phyloP scores from a whole-genome alignment of 805 yeast genomes.

The Maudiozyma pseudohumilis region DNA sequence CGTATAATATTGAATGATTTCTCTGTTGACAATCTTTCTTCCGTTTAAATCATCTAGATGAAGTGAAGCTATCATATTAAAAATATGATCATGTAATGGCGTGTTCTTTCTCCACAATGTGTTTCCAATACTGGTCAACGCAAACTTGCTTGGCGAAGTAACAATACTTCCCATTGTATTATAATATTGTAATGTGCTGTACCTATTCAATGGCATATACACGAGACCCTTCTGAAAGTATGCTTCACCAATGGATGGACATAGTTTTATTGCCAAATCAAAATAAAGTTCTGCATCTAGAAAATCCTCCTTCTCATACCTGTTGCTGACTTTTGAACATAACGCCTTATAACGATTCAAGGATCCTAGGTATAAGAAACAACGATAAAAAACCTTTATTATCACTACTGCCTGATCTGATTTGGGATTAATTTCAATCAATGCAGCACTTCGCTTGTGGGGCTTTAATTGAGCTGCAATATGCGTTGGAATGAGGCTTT shows the following conservation, averaged over 20 bases:
- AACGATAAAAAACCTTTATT: conserved; percentile 13
- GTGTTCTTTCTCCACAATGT: conserved; percentile 30
- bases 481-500: conserved; percentile 9
- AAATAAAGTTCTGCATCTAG: conserved; percentile 39
- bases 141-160: conserved; percentile 39
- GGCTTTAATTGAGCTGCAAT: conserved; percentile 4
- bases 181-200: conserved; percentile 18
- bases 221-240: conserved; percentile 22
- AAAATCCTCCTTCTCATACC: conserved; percentile 33
- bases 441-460: background rate
- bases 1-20: conserved; percentile 26
- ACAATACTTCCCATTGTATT: conserved; percentile 45
- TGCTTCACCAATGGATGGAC: conserved; percentile 64
- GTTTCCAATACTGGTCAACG: conserved; percentile 37
- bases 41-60: conserved; percentile 18
- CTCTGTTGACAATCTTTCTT: conserved; percentile 23
- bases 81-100: conserved; percentile 21
- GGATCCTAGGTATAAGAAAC: conserved; percentile 43
- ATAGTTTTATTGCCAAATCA: conserved; percentile 41
- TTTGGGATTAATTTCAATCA: conserved; percentile 1
- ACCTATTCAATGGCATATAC: conserved; percentile 19
- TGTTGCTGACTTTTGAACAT: conserved; percentile 34
- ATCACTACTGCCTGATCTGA: background rate
- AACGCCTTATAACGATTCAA: conserved; percentile 46
- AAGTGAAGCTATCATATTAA: conserved; percentile 1